Evolutionary conservation across 176 grass and related monocot genomes (phyloP), one percentile per base, ranked within the genome.

Genomic region (Tillandsia fasciculata): DNA sequence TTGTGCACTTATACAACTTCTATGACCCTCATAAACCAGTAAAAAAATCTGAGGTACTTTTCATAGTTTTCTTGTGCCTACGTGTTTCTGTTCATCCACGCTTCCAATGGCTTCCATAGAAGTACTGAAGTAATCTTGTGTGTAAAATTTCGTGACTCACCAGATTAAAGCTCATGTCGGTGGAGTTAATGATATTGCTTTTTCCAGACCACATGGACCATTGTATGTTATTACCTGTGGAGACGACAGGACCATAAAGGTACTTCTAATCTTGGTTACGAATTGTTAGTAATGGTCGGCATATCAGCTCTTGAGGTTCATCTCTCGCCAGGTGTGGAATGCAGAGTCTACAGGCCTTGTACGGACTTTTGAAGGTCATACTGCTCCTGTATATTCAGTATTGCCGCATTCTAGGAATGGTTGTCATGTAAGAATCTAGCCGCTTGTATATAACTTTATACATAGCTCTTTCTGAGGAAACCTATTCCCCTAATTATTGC

Each of bases 181-280:
- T 33, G 73, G 73, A 10, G 73, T 75, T 65, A 75, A 75, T 66
- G 73, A 75, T 59, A 75, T 75, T 66, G 73, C 73, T 12, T 75
- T 75, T 53, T 75, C 63, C 14, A 63, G 66, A 65, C 73, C 73
- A 13, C 29, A 66, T 5, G 53, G 53, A 59, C 52, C 26, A 53
- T n/a, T 75, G 26, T 75, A 61, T 42, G 66, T 75, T 12, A 75
- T 75, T 52, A 75, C 73, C 11, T 75, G 73, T 23, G 73, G 73
- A 18, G 73, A 75, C 42, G 73, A 75, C 24, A 75, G 66, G 73
- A 75, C 73, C 18, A 75, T 75, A 52, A 75, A 53, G 64, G 73
- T 75, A 3, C 3, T 53, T 28, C 42, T 53, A 50, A 5, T 51
- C 24, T n/a, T 3, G 5, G 9, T 20, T 7, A 11, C 18, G 2